A percentile compares a stretch with the other conserved stretches of the same genome.
Evolutionary conservation across 345 rosid genomes (phyloP).

Genomic region (Ceriops tagal): DNA sequence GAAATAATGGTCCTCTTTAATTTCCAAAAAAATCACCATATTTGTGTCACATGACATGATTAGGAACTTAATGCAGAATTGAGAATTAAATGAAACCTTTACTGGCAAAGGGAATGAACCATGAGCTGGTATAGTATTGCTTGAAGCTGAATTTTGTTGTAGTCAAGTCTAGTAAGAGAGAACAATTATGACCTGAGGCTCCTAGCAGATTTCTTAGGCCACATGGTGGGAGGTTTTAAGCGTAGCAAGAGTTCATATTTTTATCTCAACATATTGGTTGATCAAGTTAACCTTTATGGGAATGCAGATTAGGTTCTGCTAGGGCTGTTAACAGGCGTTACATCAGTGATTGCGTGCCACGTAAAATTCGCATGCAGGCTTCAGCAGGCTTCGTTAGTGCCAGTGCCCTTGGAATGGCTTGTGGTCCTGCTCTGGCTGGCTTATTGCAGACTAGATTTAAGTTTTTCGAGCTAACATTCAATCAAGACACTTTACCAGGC

Average conservation of each 20-base stretch:
- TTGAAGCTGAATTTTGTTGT: not conserved
- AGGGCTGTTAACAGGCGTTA: conserved; percentile 98
- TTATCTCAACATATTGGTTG: conserved; percentile 6
- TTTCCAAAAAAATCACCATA: not conserved
- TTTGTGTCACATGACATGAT: not conserved
- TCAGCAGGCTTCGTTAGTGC: conserved; percentile 99
- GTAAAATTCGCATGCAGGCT: conserved; percentile 89
- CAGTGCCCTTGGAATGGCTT: conserved; percentile 99
- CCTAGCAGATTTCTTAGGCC: not conserved
- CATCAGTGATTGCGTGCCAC: conserved; percentile 95
- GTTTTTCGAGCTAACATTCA: conserved; percentile 73
- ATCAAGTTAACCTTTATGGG: conserved; percentile 15
- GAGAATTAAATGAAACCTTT: not conserved
- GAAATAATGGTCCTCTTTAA: not conserved
- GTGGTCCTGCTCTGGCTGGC: conserved; percentile 99
- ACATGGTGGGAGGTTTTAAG: not conserved
- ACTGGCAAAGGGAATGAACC: not conserved
- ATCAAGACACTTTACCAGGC: conserved; percentile 83
- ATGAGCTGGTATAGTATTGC: not conserved
- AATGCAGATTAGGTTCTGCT: conserved; percentile 90
- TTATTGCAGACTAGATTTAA: conserved; percentile 81
- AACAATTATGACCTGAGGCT: not conserved
- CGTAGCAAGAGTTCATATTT: not conserved
- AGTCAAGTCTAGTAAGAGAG: not conserved
- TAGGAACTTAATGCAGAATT: not conserved